Conservation (phyloP, 192 early-diverging fungal genomes). For the Cetraspora pellucida region DNA sequence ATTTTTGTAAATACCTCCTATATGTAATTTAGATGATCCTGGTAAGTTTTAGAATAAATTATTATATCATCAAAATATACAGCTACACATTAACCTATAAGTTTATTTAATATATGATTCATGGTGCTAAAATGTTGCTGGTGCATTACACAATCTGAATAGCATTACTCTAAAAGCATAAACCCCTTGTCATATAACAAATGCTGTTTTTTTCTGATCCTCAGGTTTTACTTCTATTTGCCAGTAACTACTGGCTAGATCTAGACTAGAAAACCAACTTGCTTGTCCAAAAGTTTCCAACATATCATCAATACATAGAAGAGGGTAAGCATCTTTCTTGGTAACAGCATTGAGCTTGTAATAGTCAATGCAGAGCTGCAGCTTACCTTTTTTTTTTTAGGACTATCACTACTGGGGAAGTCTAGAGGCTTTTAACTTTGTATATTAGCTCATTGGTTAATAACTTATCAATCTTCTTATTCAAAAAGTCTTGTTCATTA, state of each 20-base stretch:
- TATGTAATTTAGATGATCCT: constrained; percentile 43
- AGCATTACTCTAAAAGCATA: constrained; percentile 44
- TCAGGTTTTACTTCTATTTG: constrained; percentile 30
- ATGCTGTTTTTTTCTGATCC: constrained; percentile 38
- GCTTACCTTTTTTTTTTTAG: background rate
- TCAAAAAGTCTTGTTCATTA: too few relatives aligned
- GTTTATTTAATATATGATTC: constrained; percentile 39
- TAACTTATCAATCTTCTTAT: too few relatives aligned
- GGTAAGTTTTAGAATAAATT: constrained; percentile 37
- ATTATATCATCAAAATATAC: constrained; percentile 53
- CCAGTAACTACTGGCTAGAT: constrained; percentile 37
- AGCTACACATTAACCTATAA: constrained; percentile 35
- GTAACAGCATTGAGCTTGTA: constrained; percentile 47
- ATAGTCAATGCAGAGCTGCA: background rate
- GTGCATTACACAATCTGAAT: constrained; percentile 48
- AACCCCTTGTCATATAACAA: constrained; percentile 35
- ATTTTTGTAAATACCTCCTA: background rate
- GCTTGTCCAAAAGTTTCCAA: constrained; percentile 39
- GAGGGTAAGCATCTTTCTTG: constrained; percentile 40
- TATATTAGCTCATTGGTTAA: too few relatives aligned
- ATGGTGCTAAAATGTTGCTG: constrained; percentile 45
- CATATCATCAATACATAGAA: constrained; percentile 52
- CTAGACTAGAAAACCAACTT: constrained; percentile 42
- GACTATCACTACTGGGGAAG: too few relatives aligned
- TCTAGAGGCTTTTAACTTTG: too few relatives aligned